Conservation (phyloP, 1,139 yeast species). For the Yamadazyma jaroonii region DNA sequence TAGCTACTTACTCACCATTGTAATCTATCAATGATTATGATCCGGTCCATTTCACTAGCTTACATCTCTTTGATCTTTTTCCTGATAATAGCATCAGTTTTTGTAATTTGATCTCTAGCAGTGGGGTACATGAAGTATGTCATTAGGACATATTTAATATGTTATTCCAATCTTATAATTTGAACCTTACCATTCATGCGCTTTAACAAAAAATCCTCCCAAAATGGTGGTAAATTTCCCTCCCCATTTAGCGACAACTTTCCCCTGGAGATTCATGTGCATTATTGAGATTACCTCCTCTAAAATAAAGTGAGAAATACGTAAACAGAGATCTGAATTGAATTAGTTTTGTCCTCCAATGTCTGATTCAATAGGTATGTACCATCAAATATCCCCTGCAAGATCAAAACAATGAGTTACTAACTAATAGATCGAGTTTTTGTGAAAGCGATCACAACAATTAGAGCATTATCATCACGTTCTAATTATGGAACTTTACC, state of each 20-base stretch:
- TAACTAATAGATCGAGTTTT: slow-evolving; percentile 61
- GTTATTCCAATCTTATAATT: no score
- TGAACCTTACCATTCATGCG: no score
- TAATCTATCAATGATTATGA: slow-evolving; percentile 36
- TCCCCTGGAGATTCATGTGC: slow-evolving; percentile 2
- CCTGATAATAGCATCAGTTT: not conserved
- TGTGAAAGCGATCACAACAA: slow-evolving; percentile 77
- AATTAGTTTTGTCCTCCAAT: slow-evolving; percentile 1
- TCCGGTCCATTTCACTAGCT: slow-evolving; percentile 67
- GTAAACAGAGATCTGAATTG: slow-evolving; percentile 1
- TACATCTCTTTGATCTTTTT: slow-evolving; percentile 18
- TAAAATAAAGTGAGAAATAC: not conserved
- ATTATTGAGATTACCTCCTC: slow-evolving; percentile 1
- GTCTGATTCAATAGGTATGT: slow-evolving; percentile 11
- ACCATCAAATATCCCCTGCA: no score
- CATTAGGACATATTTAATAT: no score
- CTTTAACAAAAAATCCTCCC: no score
- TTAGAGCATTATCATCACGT: slow-evolving; percentile 67
- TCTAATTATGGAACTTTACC: slow-evolving; percentile 70
- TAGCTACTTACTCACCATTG: slow-evolving; percentile 75
- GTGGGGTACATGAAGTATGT: no score
- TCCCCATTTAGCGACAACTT: not conserved
- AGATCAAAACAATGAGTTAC: no score
- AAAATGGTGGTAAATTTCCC: no score
- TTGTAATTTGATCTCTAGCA: no score